Evolutionary conservation across 164 flowering plant genomes (phyloP).

Genomic region (Dillenia suffruticosa): DNA sequence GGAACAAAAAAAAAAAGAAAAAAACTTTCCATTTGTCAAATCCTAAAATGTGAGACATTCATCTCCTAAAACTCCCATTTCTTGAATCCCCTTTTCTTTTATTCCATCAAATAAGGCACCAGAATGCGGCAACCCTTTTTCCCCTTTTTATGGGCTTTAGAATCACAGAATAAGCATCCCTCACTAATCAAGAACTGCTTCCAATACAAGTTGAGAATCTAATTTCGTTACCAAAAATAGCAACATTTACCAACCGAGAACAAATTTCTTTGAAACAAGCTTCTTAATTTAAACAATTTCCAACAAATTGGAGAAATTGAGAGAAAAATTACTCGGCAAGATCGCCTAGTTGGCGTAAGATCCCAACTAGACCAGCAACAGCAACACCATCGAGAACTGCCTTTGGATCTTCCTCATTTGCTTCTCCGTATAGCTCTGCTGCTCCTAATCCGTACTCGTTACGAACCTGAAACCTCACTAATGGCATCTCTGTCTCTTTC

Average conservation of each 20-base stretch:
- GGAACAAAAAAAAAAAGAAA: no score
- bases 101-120: no score
- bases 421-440: conserved; percentile 52
- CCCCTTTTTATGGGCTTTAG: no score
- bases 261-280: no score
- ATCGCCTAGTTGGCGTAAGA: conserved; percentile 92
- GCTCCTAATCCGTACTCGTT: conserved; percentile 76
- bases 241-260: no score
- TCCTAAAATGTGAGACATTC: no score
- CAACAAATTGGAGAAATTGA: not conserved
- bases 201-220: not conserved
- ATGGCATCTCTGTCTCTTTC: conserved; percentile 48
- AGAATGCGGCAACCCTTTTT: no score
- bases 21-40: no score
- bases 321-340: conserved; percentile 72
- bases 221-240: no score
- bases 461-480: conserved; percentile 54
- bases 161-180: not conserved
- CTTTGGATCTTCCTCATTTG: conserved; percentile 67
- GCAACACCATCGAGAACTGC: conserved; percentile 83
- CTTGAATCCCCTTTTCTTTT: no score
- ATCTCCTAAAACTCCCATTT: no score
- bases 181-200: not conserved
- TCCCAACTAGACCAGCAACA: conserved; percentile 92
- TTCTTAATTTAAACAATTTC: no score